Percentiles rank a stretch among this genome's conserved stretches.
Evolutionary conservation across 495 filamentous ascomycete species (phyloP).

Genomic region (Chlorociboria aeruginascens): DNA sequence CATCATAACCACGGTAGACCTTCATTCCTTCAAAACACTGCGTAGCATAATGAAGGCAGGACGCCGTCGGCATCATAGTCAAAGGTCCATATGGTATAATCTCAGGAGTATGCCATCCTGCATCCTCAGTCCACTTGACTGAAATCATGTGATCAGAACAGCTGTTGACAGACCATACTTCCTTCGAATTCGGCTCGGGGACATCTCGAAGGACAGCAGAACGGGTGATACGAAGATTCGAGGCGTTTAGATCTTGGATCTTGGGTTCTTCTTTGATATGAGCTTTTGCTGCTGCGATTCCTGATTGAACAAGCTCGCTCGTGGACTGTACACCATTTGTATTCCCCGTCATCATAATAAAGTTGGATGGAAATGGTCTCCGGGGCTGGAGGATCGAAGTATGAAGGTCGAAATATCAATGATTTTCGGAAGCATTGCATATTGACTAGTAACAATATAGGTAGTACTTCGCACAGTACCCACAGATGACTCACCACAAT

Average conservation of each 20-base stretch:
- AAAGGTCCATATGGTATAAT: slow-evolving; percentile 71
- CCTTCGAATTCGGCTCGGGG: slow-evolving; percentile 34
- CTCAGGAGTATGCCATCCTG: slow-evolving; percentile 68
- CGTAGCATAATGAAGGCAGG: slow-evolving; percentile 77
- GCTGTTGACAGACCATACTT: slow-evolving; percentile 3
- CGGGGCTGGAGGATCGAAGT: no score
- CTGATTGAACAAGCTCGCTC: background rate
- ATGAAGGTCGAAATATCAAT: no score
- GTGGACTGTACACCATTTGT: background rate
- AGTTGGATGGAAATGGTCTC: no score
- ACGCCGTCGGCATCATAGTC: slow-evolving; percentile 69
- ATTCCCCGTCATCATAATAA: background rate
- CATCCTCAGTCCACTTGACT: slow-evolving; percentile 49
- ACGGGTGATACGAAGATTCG: slow-evolving; percentile 53
- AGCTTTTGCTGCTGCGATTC: background rate
- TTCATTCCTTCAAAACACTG: slow-evolving; percentile 90
- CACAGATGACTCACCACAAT: no score
- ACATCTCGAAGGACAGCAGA: slow-evolving; percentile 54
- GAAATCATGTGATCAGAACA: slow-evolving; percentile 65
- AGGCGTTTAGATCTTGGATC: slow-evolving; percentile 46
- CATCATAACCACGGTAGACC: slow-evolving; percentile 75
- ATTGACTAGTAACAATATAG: no score
- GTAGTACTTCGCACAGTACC: no score
- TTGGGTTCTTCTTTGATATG: background rate
- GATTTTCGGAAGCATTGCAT: no score